Evolutionary conservation across 208 protist genomes (phyloP), one percentile per base, ranked within the genome.

Genomic region (Blastocrithidia nonstop): DNA sequence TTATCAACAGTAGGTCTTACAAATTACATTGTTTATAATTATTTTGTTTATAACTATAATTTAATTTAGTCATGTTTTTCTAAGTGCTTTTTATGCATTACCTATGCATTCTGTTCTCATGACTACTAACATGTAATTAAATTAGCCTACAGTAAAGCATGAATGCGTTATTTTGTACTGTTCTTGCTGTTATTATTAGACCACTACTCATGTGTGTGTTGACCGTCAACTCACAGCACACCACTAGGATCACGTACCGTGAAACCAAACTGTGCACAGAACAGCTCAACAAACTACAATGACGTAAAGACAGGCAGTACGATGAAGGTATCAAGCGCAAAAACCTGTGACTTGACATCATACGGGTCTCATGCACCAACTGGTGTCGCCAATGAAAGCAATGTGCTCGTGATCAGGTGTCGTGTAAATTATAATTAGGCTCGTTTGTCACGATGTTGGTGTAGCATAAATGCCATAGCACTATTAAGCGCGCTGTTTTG

Each of bases 301-400:
- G 74, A 88, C 6, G 75, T 88, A 49, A 92, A 92, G 21, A 92
- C 83, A n/a, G 83, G 83, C 13, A 92, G 61, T 16, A 72, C 77
- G 31, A 92, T 56, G 65, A 84, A 88, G 16, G 57, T 77, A 43
- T 86, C 71, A 6, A 92, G 46, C 5, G 83, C 83, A 40, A 92
- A 92, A 9, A 86, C 70, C 55, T 92, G 83, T 48, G 83, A 78
- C 58, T 88, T 85, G 15, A 82, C 72, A 36, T 88, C 83, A 54
- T 86, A 88, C 24, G 83, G 83, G 36, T 92, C 83, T 75, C 77
- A 92, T 11, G 48, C 41, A 3, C 51, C 65, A 1, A 88, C 77
- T 9, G 83, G 83, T 8, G 78, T 78, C 11, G 83, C 83, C 24
- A 92, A 50, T 6, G 83, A 92, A 32, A 92, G 65, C 28, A 88